Evolutionary conservation across 1,284 basidiomycete species (phyloP), one percentile per base, ranked within the genome.

Genomic region (Hymenochaete sp.): DNA sequence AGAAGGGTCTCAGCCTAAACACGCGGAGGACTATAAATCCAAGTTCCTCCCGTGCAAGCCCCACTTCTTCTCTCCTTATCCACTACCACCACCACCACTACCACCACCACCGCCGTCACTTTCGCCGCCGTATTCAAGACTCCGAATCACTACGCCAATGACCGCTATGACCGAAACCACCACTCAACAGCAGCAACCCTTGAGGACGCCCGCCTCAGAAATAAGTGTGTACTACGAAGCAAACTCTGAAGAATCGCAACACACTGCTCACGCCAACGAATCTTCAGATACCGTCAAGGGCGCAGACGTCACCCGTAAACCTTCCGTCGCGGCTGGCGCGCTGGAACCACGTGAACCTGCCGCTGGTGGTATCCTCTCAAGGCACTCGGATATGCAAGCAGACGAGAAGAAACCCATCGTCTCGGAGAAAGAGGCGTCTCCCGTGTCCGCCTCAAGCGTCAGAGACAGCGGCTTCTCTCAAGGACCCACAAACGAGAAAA

Each of bases 211-310:
- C n/a, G 35, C 26, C 7, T 47, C 45, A 11, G 49, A 51, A 27
- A 51, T 40, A 16, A 41, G 48, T 46, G 45, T 51, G 42, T 51
- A 51, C 31, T 51, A 42, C 32, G 49, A 47, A 26, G 45, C 49
- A 7, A 27, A 43, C 28, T 40, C 32, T 14, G 44, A 24, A n/a
- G 41, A 32, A 24, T 8, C n/a, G 28, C 39, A 48, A 26, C 40
- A 36, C 31, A 13, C 32, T 33, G 41, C 45, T 40, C 45, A 39
- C 37, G 32, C 28, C 24, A 21, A 32, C 16, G 31, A 21, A 19
- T 38, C 45, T 14, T 16, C 45, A 39, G 32, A 29, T 29, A 31
- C 28, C 28, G 28, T 10, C 28, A 14, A 31, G 28, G 45, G 44
- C n/a, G 45, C 49, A n/a, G 45, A 51, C 21, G 45, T 47, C 3